Evolutionary conservation across 169 alveolate species (phyloP), one percentile per base, ranked within the genome.

Genomic region (Theileria parva): DNA sequence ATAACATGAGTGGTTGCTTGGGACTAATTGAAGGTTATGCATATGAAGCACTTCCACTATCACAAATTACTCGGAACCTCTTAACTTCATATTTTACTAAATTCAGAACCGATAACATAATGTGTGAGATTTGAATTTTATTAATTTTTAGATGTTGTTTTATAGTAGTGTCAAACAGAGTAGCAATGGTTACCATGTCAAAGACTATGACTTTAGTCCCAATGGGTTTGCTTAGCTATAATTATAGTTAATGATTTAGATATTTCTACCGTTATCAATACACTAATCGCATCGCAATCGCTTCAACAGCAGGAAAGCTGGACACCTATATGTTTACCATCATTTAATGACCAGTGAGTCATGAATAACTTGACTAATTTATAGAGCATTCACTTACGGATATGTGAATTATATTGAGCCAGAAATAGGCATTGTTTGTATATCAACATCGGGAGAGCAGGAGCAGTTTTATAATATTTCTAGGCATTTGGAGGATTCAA

Each of bases 241-340:
- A 11, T 25, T 15, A 37, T 73, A 12, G 2, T 59, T 59, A 59
- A 25, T 59, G 67, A 59, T 32, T 78, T 84, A 91, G 98, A 95
- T 80, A 86, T 95, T 51, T 88, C 93, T 25, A 85, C 94, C 69
- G 91, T 93, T 34, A 87, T 92, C 48, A 94, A 92, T 89, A 92
- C 94, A 86, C 95, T 95, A 32, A 87, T 80, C 72, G 89, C 96
- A 21, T 91, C 94, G 69, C 89, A 92, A 57, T 87, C 95, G 66
- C 84, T 95, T 44, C 91, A 94, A 70, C 94, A 93, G 70, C 93
- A 91, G 60, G 98, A 95, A 84, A 88, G 94, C 50, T 95, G 96
- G 96, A 94, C 96, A 0, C 98, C 98, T 17, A 79, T 95, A 50
- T 95, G 98, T 68, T 86, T 95, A 53, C 98, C 98, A 21, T 73